phyloP scores from a whole-genome alignment of 768 basidiomycete genomes.

The Suillus tomentosus region DNA sequence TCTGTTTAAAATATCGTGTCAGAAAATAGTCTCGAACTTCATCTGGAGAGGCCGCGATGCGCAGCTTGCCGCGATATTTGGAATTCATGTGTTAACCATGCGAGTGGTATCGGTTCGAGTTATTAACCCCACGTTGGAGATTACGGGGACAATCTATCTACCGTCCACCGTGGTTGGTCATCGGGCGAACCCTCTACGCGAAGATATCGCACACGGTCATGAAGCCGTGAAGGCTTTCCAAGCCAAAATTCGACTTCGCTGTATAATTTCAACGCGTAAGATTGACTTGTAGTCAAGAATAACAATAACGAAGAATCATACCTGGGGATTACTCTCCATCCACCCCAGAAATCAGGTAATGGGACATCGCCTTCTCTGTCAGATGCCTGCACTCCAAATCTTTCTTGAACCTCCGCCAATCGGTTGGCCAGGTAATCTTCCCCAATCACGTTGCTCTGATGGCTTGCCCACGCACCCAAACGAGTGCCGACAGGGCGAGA shows the following conservation, averaged over 20 bases:
- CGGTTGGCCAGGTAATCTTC: slow-evolving; percentile 70
- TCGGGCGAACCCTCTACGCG: slow-evolving; percentile 50
- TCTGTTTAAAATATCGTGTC: background rate
- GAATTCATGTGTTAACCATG: slow-evolving; percentile 3
- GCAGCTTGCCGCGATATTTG: background rate
- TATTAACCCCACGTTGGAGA: background rate
- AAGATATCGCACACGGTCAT: slow-evolving; percentile 84
- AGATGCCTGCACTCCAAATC: slow-evolving; percentile 52
- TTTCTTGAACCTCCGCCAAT: slow-evolving; percentile 56
- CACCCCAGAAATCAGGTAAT: slow-evolving; percentile 93
- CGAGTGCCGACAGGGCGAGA: slow-evolving; percentile 81
- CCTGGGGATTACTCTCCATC: slow-evolving; percentile 93
- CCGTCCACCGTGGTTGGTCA: slow-evolving; percentile 65
- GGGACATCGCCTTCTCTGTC: slow-evolving; percentile 54
- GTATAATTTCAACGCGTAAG: slow-evolving; percentile 16
- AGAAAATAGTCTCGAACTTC: background rate
- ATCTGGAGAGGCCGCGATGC: background rate
- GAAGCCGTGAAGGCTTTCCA: slow-evolving; percentile 93
- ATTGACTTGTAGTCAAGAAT: background rate
- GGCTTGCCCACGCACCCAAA: slow-evolving; percentile 92
- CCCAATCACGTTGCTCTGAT: slow-evolving; percentile 77
- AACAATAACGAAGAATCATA: slow-evolving; percentile 30
- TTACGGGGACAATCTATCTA: slow-evolving; percentile 80
- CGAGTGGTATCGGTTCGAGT: background rate
- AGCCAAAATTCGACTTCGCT: slow-evolving; percentile 98